phyloP scores from a whole-genome alignment of 805 yeast species.

The Cyberlindnera nakhonratchasimensis region DNA sequence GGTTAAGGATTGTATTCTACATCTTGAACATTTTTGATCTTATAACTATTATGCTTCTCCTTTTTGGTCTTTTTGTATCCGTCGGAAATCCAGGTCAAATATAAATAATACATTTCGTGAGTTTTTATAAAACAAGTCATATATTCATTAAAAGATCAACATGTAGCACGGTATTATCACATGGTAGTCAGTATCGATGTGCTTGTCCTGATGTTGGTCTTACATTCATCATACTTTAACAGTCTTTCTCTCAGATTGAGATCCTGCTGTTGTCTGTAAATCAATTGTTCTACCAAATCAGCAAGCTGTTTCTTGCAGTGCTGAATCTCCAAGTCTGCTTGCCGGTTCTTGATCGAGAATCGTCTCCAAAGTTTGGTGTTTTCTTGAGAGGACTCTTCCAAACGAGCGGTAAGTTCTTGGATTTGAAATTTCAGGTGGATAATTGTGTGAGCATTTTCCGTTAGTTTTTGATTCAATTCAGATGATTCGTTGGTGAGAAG shows the following conservation, averaged over 20 bases:
- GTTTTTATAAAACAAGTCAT: not conserved
- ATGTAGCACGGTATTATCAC: not conserved
- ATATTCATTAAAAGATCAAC: not conserved
- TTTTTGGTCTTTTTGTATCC: not conserved
- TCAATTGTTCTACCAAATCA: constrained; percentile 16
- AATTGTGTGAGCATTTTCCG: not conserved
- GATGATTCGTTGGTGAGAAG: constrained; percentile 1
- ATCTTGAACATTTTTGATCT: not conserved
- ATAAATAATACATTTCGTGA: not conserved
- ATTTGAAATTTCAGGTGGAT: constrained; percentile 1
- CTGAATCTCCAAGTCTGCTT: constrained; percentile 14
- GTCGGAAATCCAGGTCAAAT: not conserved
- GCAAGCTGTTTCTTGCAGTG: constrained; percentile 18
- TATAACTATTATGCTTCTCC: not conserved
- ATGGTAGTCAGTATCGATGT: not conserved
- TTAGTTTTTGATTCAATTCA: not conserved
- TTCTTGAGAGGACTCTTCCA: not conserved
- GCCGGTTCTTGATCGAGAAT: constrained; percentile 8
- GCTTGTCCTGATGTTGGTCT: not conserved
- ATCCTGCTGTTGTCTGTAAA: constrained; percentile 19
- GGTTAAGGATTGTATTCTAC: not conserved
- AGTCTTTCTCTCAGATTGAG: constrained; percentile 22
- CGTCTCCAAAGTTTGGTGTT: constrained; percentile 9
- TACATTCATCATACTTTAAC: constrained; percentile 12
- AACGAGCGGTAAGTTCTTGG: not conserved